Base-by-base conservation (phyloP, 176 grass and related monocot species). In the Secale cereale region DNA sequence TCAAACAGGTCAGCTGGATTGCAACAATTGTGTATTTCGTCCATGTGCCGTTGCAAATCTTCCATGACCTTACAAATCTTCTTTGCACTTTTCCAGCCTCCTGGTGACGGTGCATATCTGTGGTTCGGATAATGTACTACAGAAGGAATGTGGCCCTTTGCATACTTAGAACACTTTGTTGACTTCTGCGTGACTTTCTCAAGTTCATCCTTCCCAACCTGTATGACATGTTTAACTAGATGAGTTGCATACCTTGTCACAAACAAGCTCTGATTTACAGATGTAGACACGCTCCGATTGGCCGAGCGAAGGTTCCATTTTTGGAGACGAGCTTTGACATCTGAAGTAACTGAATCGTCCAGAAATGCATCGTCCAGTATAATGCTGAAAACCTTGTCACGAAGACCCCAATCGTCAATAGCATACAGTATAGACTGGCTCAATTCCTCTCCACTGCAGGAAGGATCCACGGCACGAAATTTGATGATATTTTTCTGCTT, bases 311-410 rank as follows among this genome's bases (percentile, higher is more conserved):
- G 72, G 41, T 82, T 89, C n/a, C 83, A 28, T 82, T 81, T 30
- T 15, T 13, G 78, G 25, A 86, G 50, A 17, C 17, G 4, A 48
- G 15, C 23, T 81, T 82, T 70, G 30, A 82, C 29, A 85, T 17
- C 59, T 50, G 20, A 62, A 68, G 62, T 69, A 14, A 89, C 83
- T 52, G 70, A 89, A 77, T 77, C 63, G 81, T 81, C 78, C 35
- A 40, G 25, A 66, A 89, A 76, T 70, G 70, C 52, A 29, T 85
- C 78, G 77, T 70, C 83, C 61, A 89, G 25, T 52, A 28, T 41
- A 36, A 89, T 70, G 83, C 71, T 50, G 62, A 89, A 85, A 77
- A 85, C 3, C 23, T 89, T 85, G 62, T 39, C 61, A 85, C 14
- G 2, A 65, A 89, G 68, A 43, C 46, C 69, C 77, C 69, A 89